These are phyloP conservation scores for Aquilaria yunnanensis DNA, from an alignment of 345 rosid species.

Conservation along the genomic window DNA sequence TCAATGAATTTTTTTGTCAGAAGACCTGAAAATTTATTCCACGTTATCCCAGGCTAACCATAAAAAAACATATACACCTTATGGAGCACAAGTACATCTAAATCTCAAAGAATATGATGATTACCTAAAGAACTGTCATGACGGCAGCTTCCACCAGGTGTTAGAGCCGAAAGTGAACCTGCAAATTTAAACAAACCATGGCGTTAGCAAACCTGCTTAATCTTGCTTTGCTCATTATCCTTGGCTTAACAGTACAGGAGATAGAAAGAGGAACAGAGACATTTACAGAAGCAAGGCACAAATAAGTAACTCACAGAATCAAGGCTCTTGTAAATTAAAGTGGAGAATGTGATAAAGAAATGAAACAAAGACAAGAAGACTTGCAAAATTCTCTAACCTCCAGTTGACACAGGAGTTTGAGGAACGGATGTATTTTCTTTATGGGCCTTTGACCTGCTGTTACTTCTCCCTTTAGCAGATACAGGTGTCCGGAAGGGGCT, in stretches of 20 bases:
- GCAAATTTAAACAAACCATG: slow-evolving; percentile 26
- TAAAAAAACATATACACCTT: too few species aligned
- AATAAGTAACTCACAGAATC: too few species aligned
- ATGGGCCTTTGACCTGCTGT: slow-evolving; percentile 49
- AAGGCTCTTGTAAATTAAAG: too few species aligned
- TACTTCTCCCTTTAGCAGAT: slow-evolving; percentile 65
- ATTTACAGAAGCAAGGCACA: too few species aligned
- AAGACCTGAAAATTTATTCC: slow-evolving; percentile 49
- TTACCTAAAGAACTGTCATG: slow-evolving; percentile 95
- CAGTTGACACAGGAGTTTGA: slow-evolving; percentile 61
- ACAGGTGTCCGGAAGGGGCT: slow-evolving; percentile 71
- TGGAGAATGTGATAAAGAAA: neutral
- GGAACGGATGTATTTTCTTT: slow-evolving; percentile 57
- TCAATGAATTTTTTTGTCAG: slow-evolving; percentile 85
- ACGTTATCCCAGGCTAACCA: slow-evolving; percentile 10
- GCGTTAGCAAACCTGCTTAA: slow-evolving; percentile 14
- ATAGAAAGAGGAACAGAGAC: too few species aligned
- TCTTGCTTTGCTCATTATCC: neutral
- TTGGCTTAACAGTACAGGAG: too few species aligned
- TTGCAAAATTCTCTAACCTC: slow-evolving; percentile 37
- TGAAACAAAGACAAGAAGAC: neutral
- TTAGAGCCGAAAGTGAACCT: slow-evolving; percentile 70
- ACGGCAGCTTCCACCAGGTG: slow-evolving; percentile 89
- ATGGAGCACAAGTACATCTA: neutral
- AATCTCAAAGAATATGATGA: slow-evolving; percentile 3